Conservation (phyloP, 768 basidiomycete genomes). For the Podaxis sp. region DNA sequence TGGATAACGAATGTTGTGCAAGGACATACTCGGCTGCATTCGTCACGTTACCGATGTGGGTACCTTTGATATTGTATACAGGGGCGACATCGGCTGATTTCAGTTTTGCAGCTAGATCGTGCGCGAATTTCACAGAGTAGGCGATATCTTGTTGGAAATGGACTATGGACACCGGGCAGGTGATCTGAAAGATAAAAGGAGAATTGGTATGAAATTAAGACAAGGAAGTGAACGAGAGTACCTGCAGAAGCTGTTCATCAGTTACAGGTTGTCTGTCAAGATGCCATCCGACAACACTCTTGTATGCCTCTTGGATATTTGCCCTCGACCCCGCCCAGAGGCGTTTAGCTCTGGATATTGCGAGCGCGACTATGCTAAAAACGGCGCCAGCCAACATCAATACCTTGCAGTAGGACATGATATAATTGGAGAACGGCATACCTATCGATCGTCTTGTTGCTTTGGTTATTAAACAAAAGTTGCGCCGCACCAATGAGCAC, state of each 20-base stretch:
- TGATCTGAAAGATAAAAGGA: slow-evolving; percentile 16
- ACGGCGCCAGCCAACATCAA: background rate
- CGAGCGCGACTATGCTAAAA: slow-evolving; percentile 12
- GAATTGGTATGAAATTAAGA: background rate
- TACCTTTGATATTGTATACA: slow-evolving; percentile 20
- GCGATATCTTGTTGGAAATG: slow-evolving; percentile 26
- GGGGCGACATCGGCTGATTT: slow-evolving; percentile 16
- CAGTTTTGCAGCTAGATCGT: slow-evolving; percentile 19
- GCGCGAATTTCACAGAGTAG: slow-evolving; percentile 20
- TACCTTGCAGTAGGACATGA: background rate
- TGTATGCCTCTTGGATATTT: slow-evolving; percentile 14
- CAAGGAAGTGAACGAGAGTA: slow-evolving; percentile 5
- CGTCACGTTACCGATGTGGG: slow-evolving; percentile 26
- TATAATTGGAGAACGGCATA: slow-evolving; percentile 3
- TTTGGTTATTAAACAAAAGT: slow-evolving; percentile 19
- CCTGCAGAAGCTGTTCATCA: slow-evolving; percentile 16
- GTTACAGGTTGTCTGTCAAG: slow-evolving; percentile 14
- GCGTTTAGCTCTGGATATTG: slow-evolving; percentile 8
- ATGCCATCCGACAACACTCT: slow-evolving; percentile 16
- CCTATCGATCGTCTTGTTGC: slow-evolving; percentile 15
- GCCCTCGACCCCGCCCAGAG: slow-evolving; percentile 16
- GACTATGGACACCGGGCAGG: slow-evolving; percentile 25
- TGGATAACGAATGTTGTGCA: background rate
- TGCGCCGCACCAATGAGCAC: slow-evolving; percentile 18
- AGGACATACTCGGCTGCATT: slow-evolving; percentile 20